Conservation (phyloP, 345 rosid species). For the Citropsis articulata region DNA sequence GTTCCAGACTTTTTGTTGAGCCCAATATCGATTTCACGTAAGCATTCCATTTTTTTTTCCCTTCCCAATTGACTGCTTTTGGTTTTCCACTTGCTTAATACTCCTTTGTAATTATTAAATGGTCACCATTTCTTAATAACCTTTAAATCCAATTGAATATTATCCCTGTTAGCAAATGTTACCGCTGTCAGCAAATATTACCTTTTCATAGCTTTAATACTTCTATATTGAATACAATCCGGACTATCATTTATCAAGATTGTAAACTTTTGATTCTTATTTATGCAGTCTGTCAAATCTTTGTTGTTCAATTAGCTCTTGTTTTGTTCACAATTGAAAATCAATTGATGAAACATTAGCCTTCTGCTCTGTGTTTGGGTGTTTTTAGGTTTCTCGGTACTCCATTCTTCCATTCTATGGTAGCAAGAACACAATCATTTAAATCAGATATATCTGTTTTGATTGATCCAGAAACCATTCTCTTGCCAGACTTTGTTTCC, state of each 20-base stretch:
- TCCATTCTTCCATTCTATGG: constrained; percentile 86
- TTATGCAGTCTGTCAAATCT: not conserved
- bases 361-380: not conserved
- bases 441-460: constrained; percentile 55
- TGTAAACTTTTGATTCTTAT: not conserved
- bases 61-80: too few species aligned
- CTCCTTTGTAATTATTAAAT: too few species aligned
- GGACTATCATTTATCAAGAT: not conserved
- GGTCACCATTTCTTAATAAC: not conserved
- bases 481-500: constrained; percentile 55
- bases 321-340: not conserved
- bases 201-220: too few species aligned
- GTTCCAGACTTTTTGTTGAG: constrained; percentile 63
- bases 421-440: constrained; percentile 49
- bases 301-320: not conserved
- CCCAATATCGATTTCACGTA: constrained; percentile 80
- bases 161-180: not conserved
- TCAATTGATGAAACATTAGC: not conserved
- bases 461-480: constrained; percentile 50
- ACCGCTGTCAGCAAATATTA: not conserved
- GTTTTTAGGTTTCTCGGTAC: constrained; percentile 70
- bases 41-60: constrained; percentile 15
- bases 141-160: not conserved
- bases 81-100: too few species aligned
- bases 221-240: not conserved